Conservation (phyloP, 768 basidiomycete species). For the Lactifluus piperatus region DNA sequence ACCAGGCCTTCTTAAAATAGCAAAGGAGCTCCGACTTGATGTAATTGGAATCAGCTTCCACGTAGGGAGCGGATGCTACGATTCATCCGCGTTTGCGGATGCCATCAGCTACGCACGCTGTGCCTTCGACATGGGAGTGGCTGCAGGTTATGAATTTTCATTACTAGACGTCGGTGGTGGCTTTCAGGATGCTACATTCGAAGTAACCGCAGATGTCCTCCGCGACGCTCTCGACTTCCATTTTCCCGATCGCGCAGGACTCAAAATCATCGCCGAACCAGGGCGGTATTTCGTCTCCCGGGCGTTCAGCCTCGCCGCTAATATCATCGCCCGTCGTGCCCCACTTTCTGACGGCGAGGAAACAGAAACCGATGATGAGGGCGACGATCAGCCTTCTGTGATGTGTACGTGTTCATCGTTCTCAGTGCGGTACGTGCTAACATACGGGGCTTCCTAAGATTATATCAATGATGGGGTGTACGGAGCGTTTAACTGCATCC, state of each 20-base stretch:
- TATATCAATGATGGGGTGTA: constrained; percentile 93
- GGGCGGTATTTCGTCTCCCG: constrained; percentile 89
- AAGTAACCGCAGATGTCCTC: constrained; percentile 64
- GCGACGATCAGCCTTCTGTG: constrained; percentile 44
- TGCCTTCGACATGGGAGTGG: constrained; percentile 82
- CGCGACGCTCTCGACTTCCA: constrained; percentile 60
- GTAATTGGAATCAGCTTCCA: constrained; percentile 97
- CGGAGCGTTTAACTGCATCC: constrained; percentile 91
- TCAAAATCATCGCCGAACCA: constrained; percentile 91
- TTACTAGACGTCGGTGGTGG: constrained; percentile 94
- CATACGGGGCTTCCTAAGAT: constrained; percentile 42
- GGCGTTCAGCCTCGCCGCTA: constrained; percentile 87
- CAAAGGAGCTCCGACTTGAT: constrained; percentile 67
- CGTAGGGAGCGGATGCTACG: constrained; percentile 95
- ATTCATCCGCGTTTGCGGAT: constrained; percentile 82
- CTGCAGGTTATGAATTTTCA: constrained; percentile 71
- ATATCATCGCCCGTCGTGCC: constrained; percentile 85
- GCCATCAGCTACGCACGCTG: constrained; percentile 74
- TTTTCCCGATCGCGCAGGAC: constrained; percentile 64
- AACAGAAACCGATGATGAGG: constrained; percentile 23
- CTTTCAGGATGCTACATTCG: constrained; percentile 85
- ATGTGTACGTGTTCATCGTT: constrained; percentile 70
- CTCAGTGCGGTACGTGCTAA: not conserved
- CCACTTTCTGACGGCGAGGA: constrained; percentile 33
- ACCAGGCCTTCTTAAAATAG: constrained; percentile 69